Evolutionary conservation across 257 asterid species (phyloP).

Genomic region (Ocimum tenuiflorum): DNA sequence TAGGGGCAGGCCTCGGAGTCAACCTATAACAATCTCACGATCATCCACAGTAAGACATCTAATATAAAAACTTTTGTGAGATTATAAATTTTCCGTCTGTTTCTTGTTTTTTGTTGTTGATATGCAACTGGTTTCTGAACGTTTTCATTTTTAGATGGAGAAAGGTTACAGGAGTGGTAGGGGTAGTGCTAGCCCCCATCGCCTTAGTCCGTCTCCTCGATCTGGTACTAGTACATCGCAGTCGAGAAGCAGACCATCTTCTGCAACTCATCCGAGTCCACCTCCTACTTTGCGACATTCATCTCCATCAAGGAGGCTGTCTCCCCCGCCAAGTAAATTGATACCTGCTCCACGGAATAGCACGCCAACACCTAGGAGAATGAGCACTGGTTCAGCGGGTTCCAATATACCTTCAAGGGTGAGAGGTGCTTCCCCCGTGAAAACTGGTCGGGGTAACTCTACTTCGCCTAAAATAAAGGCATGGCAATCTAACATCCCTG

Average conservation of each 20-base stretch:
- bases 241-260: slow-evolving; percentile 62
- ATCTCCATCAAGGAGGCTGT: slow-evolving; percentile 60
- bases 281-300: slow-evolving; percentile 47
- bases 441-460: slow-evolving; percentile 67
- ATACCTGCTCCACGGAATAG: slow-evolving; percentile 51
- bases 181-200: slow-evolving; percentile 87
- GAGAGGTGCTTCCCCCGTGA: slow-evolving; percentile 75
- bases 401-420: slow-evolving; percentile 42
- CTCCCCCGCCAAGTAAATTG: slow-evolving; percentile 69
- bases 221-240: slow-evolving; percentile 45
- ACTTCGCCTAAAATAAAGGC: slow-evolving; percentile 75
- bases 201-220: slow-evolving; percentile 76
- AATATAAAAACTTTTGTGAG: not conserved
- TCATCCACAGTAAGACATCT: slow-evolving; percentile 62
- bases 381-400: slow-evolving; percentile 65
- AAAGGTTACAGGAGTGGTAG: slow-evolving; percentile 56
- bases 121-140: slow-evolving; percentile 13
- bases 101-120: slow-evolving; percentile 1
- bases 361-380: slow-evolving; percentile 66
- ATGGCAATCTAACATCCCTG: slow-evolving; percentile 83
- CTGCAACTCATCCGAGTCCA: slow-evolving; percentile 67
- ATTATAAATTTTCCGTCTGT: not conserved
- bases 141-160: slow-evolving; percentile 57
- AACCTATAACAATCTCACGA: slow-evolving; percentile 72
- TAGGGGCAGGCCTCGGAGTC: slow-evolving; percentile 91